phyloP scores from a whole-genome alignment of 169 alveolate genomes.

The Plasmodium coatneyi region DNA sequence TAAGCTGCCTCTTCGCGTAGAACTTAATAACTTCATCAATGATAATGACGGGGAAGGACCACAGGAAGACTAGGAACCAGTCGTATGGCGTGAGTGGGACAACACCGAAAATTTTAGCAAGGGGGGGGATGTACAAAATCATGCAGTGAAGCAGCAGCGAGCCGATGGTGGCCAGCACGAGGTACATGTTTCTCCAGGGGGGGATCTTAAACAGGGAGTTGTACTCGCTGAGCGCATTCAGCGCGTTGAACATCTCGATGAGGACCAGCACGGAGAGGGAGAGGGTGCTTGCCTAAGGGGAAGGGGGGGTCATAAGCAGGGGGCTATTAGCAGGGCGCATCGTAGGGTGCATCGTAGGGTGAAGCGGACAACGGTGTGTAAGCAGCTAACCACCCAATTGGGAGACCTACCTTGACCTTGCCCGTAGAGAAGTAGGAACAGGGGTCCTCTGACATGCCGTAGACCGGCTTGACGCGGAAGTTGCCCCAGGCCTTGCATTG shows the following conservation, averaged over 20 bases:
- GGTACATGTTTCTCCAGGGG: slow-evolving; percentile 97
- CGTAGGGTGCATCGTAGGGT: neutral
- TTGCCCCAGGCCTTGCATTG: slow-evolving; percentile 91
- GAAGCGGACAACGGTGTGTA: neutral
- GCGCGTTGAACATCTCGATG: slow-evolving; percentile 98
- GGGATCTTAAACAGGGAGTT: slow-evolving; percentile 95
- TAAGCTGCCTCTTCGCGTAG: slow-evolving; percentile 86
- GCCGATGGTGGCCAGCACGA: slow-evolving; percentile 93
- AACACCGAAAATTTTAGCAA: slow-evolving; percentile 93
- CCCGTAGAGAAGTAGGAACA: slow-evolving; percentile 98
- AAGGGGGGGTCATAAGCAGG: neutral
- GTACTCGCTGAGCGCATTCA: slow-evolving; percentile 98
- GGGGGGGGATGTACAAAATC: slow-evolving; percentile 95
- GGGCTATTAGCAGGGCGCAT: neutral
- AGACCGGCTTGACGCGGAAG: slow-evolving; percentile 85
- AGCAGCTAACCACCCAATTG: neutral
- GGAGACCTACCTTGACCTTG: slow-evolving; percentile 90
- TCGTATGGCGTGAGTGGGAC: slow-evolving; percentile 92
- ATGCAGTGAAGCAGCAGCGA: slow-evolving; percentile 92
- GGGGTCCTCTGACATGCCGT: slow-evolving; percentile 91
- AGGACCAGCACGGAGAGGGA: slow-evolving; percentile 96
- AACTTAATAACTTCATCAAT: slow-evolving; percentile 97
- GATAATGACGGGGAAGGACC: slow-evolving; percentile 97
- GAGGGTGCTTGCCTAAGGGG: slow-evolving; percentile 93
- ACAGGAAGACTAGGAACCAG: slow-evolving; percentile 95